phyloP scores from a whole-genome alignment of 2,329 filamentous ascomycete genomes.

The Sclerotinia glacialis region DNA sequence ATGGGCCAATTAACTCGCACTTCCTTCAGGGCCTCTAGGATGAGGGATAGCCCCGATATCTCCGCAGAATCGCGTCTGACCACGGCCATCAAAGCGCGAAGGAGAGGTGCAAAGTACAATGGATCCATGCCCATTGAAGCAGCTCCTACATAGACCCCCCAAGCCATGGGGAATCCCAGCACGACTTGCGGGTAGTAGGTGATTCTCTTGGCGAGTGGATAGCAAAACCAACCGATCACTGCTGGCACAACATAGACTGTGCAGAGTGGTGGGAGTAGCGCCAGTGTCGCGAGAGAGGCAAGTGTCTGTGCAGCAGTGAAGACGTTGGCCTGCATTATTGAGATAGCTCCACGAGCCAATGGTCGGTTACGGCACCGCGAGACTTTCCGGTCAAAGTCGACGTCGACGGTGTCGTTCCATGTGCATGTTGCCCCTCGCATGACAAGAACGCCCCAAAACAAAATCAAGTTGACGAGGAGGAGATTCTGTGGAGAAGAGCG shows the following conservation, averaged over 20 bases:
- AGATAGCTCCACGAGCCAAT: background rate
- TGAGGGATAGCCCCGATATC: background rate
- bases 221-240: constrained; percentile 1
- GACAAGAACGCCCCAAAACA: background rate
- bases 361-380: constrained; percentile 4
- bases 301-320: background rate
- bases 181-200: constrained; percentile 23
- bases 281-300: background rate
- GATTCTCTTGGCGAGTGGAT: constrained; percentile 22
- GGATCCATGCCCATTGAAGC: constrained; percentile 13
- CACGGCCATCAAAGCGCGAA: too few relatives aligned
- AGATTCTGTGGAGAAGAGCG: too few relatives aligned
- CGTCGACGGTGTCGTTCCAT: constrained; percentile 15
- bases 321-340: background rate
- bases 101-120: background rate
- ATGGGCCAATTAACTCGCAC: too few relatives aligned
- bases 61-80: background rate
- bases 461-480: too few relatives aligned
- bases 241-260: background rate
- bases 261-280: background rate
- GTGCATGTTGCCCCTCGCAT: constrained; percentile 14
- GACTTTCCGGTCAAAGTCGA: constrained; percentile 7
- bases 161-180: constrained; percentile 20
- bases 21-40: background rate
- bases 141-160: constrained; percentile 12